Percentiles rank a stretch among this genome's conserved stretches.
Evolutionary conservation across 192 early-diverging fungal species (phyloP).

Genomic region (Backusella macrospora): DNA sequence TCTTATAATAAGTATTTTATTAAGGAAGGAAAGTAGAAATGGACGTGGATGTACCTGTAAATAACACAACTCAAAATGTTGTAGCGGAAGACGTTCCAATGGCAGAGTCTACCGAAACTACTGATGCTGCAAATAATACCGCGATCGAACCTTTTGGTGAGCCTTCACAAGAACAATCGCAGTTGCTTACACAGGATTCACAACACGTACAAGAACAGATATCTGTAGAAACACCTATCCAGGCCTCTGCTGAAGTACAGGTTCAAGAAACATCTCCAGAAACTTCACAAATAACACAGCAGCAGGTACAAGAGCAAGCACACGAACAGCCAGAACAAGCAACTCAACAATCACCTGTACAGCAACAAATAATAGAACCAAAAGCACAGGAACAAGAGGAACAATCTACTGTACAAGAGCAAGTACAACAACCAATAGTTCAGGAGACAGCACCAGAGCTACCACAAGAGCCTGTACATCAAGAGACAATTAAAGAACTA

Average conservation of each 20-base stretch:
- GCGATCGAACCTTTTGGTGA: background rate
- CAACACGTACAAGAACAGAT: background rate
- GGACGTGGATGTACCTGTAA: constrained; percentile 16
- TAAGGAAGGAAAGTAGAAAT: background rate
- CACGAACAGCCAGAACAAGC: background rate
- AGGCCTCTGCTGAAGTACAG: background rate
- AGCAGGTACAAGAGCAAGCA: background rate
- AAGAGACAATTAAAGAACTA: background rate
- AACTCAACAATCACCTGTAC: background rate
- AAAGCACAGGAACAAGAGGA: background rate
- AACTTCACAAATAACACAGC: background rate
- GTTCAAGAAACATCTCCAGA: background rate
- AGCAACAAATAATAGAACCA: background rate
- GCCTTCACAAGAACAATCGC: background rate
- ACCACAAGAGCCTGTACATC: background rate
- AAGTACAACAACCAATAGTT: too few relatives aligned
- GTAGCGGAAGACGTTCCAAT: constrained; percentile 1
- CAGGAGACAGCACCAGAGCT: background rate
- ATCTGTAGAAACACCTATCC: background rate
- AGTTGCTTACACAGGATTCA: background rate
- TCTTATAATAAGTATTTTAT: background rate
- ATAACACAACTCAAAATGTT: background rate
- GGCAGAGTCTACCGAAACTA: background rate
- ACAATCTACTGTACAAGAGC: background rate
- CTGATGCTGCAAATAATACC: background rate